Evolutionary conservation across 768 basidiomycete species (phyloP), one percentile per base, ranked within the genome.

Genomic region (Auricularia auricula-judae): DNA sequence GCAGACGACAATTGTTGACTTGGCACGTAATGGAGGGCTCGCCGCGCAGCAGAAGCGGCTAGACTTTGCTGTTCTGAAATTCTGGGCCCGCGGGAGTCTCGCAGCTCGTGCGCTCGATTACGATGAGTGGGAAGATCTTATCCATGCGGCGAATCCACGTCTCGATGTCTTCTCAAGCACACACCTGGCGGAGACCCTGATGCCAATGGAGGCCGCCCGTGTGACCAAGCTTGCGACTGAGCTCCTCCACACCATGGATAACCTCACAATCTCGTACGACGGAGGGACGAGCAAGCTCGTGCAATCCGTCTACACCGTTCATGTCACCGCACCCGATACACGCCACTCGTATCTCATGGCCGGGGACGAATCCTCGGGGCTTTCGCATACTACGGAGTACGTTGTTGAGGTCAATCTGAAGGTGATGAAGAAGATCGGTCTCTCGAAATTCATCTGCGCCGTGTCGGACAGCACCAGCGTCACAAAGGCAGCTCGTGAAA

Each of bases 261-360:
- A 65, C 21, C 66, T 71, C 12, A 71, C 68, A 14, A 54, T 69
- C 34, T 66, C 68, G 34, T 70, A 66, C 65, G 68, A 71, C 63
- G 71, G 71, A 3, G 64, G 64, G 11, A 70, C 65, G 12, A 71
- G 67, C 18, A 66, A 66, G 1, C 33, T 47, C n/a, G 62, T 62
- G 11, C 33, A 71, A 33, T 69, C 71, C 1, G 63, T 71, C 16
- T 72, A 72, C 51, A 70, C 69, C 1, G 47, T 67, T 12, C 71
- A 72, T 63, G 61, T 67, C 34, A 72, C 67, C 42, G 68, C 65
- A 0, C 65, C 65, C 47, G 47, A 12, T 16, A 51, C 47, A 4
- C 47, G 47, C 11, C 16, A 51, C 10, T 10, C 47, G 4, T 16
- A 51, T 21, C 47, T 51, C 4, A 8, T 51, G 16, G 47, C 16